Evolutionary conservation across 345 rosid species (phyloP).

Genomic region (Geranium rotundifolium): DNA sequence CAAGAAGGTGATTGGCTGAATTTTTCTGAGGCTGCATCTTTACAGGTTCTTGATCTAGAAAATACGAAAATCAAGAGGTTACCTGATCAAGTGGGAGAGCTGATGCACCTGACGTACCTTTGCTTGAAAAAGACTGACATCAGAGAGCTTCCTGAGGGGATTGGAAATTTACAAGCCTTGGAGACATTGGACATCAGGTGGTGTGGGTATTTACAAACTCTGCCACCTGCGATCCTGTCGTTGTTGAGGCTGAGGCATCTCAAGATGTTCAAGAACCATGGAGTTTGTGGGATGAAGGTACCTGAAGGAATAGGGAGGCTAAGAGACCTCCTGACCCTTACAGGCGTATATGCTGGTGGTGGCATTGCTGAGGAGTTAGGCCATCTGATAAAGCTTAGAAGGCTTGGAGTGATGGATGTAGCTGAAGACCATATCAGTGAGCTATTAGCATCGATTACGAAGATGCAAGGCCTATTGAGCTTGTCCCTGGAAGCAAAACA

Average conservation of each 20-base stretch:
- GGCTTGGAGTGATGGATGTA: conserved; percentile 26
- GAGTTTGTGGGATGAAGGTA: conserved; percentile 14
- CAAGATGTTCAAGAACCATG: conserved; percentile 19
- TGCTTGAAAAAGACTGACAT: conserved; percentile 22
- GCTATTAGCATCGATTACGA: conserved; percentile 19
- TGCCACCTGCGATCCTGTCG: conserved; percentile 17
- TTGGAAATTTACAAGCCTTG: conserved; percentile 15
- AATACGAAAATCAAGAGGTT: conserved; percentile 15
- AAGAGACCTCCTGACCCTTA: conserved; percentile 23
- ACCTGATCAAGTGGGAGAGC: conserved; percentile 27
- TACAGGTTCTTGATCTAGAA: conserved; percentile 26
- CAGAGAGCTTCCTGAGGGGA: conserved; percentile 16
- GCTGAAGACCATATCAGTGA: conserved; percentile 16
- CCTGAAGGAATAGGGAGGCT: conserved; percentile 20
- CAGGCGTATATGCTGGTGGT: conserved; percentile 21
- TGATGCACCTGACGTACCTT: conserved; percentile 30
- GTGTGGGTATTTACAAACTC: conserved; percentile 15
- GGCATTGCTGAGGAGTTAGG: conserved; percentile 20
- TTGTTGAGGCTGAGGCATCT: conserved; percentile 18
- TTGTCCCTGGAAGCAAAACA: conserved; percentile 21
- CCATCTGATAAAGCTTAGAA: conserved; percentile 19
- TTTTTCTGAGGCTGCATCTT: conserved; percentile 17
- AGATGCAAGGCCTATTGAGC: conserved; percentile 23
- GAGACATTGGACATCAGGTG: conserved; percentile 25
- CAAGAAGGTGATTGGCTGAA: conserved; percentile 19